Conservation (phyloP, 1,284 basidiomycete genomes). For the Meripilus lineatus region DNA sequence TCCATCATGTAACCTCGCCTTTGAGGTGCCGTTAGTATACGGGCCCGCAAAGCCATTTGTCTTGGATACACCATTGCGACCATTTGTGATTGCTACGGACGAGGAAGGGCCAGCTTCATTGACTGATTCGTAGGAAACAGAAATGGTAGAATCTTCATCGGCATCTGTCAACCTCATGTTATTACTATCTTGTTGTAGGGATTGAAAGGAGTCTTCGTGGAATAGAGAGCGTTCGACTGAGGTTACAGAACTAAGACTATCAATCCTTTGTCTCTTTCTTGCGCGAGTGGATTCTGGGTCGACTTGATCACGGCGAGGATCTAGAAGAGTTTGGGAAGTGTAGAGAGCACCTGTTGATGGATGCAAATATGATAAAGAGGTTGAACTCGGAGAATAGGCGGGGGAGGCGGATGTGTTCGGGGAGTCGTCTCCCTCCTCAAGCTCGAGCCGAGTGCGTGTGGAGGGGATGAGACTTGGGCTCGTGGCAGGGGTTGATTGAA, state of each 20-base stretch:
- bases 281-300: conserved; percentile 51
- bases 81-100: conserved; percentile 37
- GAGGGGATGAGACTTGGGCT: conserved; percentile 48
- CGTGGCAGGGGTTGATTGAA: conserved; percentile 19
- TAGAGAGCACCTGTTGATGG: conserved; percentile 18
- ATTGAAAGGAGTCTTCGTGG: conserved; percentile 21
- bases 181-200: conserved; percentile 21
- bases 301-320: conserved; percentile 22
- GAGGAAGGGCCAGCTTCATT: conserved; percentile 53
- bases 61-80: conserved; percentile 40
- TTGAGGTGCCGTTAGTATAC: conserved; percentile 26
- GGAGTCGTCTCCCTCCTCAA: conserved; percentile 44
- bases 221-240: conserved; percentile 27
- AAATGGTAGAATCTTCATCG: conserved; percentile 47
- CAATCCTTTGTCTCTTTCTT: conserved; percentile 67
- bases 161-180: conserved; percentile 56
- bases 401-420: conserved; percentile 18
- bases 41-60: conserved; percentile 33
- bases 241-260: conserved; percentile 30
- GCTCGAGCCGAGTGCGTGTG: conserved; percentile 56
- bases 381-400: conserved; percentile 21
- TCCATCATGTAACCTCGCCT: conserved; percentile 22
- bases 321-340: conserved; percentile 14
- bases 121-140: conserved; percentile 40
- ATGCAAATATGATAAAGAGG: conserved; percentile 23